phyloP scores from a whole-genome alignment of 108 stramenopile genomes.

The Cyclostephanos tholiformis region DNA sequence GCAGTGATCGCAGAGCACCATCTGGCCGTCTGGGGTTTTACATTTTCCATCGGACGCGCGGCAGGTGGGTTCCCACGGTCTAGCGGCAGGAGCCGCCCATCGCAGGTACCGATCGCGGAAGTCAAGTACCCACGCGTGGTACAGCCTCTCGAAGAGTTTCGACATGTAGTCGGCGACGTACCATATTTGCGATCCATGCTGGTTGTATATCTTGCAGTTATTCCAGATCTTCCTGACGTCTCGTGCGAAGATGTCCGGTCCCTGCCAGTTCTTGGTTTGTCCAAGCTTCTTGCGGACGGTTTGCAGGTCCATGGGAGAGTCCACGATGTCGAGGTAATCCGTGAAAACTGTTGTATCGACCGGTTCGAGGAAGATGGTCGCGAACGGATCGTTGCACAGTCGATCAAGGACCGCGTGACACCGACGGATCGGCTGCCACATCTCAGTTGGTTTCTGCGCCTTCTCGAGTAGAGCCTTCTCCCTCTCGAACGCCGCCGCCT shows the following conservation, averaged over 20 bases:
- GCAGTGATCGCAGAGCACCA: conserved; percentile 91
- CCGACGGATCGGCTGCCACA: conserved; percentile 88
- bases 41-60: conserved; percentile 72
- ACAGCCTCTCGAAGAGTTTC: conserved; percentile 89
- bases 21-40: conserved; percentile 63
- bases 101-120: conserved; percentile 86
- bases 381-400: conserved; percentile 67
- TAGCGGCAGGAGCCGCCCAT: conserved; percentile 78
- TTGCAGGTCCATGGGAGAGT: conserved; percentile 90
- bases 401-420: conserved; percentile 80
- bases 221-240: conserved; percentile 91
- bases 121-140: conserved; percentile 89
- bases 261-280: conserved; percentile 62
- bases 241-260: conserved; percentile 83
- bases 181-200: conserved; percentile 90
- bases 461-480: conserved; percentile 74
- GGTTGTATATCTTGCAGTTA: conserved; percentile 92
- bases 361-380: conserved; percentile 87
- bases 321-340: conserved; percentile 84
- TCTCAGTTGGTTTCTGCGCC: conserved; percentile 80
- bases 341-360: conserved; percentile 78
- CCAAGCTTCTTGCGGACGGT: conserved; percentile 71
- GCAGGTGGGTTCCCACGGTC: conserved; percentile 89
- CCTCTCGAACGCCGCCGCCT: conserved; percentile 68
- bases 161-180: conserved; percentile 93